phyloP scores from a whole-genome alignment of 768 basidiomycete species.

The Suillus sp. region DNA sequence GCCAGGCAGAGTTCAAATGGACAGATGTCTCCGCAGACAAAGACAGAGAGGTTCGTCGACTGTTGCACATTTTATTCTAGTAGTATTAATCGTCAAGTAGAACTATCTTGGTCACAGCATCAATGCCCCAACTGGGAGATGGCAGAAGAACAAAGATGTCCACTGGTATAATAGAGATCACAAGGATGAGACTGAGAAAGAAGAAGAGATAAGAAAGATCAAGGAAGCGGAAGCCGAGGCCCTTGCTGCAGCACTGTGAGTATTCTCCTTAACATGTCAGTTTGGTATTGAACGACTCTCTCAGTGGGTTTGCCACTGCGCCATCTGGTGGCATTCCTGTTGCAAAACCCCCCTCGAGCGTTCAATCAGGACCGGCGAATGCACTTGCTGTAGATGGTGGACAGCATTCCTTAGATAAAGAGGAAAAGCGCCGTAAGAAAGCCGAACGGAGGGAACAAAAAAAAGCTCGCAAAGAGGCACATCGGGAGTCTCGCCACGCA shows the following conservation, averaged over 20 bases:
- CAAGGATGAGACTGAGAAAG: conserved; percentile 46
- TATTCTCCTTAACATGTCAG: conserved; percentile 15
- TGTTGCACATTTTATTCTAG: not conserved
- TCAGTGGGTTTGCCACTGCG: conserved; percentile 72
- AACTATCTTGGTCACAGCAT: conserved; percentile 95
- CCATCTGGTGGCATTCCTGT: conserved; percentile 35
- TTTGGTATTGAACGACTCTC: not conserved
- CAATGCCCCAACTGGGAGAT: conserved; percentile 92
- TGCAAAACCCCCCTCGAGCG: conserved; percentile 21
- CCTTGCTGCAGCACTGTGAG: conserved; percentile 75
- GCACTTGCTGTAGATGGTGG: conserved; percentile 33
- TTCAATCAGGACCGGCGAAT: conserved; percentile 19
- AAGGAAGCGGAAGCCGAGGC: conserved; percentile 93
- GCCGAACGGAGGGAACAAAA: conserved; percentile 62
- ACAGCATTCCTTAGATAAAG: conserved; percentile 40
- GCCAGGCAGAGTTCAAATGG: conserved; percentile 92
- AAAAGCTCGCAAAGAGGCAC: conserved; percentile 55
- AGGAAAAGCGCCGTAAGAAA: conserved; percentile 54
- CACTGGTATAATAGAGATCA: conserved; percentile 90
- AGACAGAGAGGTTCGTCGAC: conserved; percentile 74
- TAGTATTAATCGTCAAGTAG: conserved; percentile 40
- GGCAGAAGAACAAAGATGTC: conserved; percentile 97
- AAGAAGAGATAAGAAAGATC: conserved; percentile 76
- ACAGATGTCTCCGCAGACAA: conserved; percentile 89
- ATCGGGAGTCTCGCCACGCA: conserved; percentile 39